Conservation (phyloP, 106 monocot genomes). For the Gastrodia elata region DNA sequence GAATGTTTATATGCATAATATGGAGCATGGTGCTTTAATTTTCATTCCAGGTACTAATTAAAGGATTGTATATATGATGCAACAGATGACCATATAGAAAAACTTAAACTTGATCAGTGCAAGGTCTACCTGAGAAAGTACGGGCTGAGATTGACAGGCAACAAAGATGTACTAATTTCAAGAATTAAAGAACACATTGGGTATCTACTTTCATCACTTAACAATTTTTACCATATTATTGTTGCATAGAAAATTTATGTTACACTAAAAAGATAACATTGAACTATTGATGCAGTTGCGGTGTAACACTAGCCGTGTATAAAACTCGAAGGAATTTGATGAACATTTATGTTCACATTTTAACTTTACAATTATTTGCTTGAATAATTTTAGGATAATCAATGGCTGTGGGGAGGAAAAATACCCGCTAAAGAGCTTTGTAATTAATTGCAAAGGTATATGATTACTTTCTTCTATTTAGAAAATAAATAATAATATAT, state of each 20-base stretch:
- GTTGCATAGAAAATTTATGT: background rate
- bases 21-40: background rate
- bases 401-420: slow-evolving; percentile 62
- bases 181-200: slow-evolving; percentile 60
- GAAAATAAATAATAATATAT: background rate
- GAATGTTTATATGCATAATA: background rate
- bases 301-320: background rate
- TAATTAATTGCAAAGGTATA: slow-evolving; percentile 73
- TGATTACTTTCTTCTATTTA: background rate
- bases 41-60: background rate
- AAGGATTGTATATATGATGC: slow-evolving; percentile 1
- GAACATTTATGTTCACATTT: background rate
- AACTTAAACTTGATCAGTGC: slow-evolving; percentile 63
- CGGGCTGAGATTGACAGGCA: slow-evolving; percentile 63
- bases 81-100: slow-evolving; percentile 56
- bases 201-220: slow-evolving; percentile 20
- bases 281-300: background rate
- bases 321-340: background rate
- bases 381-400: slow-evolving; percentile 35
- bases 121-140: slow-evolving; percentile 72
- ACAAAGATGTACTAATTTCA: slow-evolving; percentile 43
- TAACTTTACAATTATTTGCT: background rate
- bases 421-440: slow-evolving; percentile 65
- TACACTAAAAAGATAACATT: background rate
- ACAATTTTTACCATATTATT: background rate